Base-by-base conservation (phyloP, 2,329 filamentous ascomycete species). In the Beauveria pseudobassiana region DNA sequence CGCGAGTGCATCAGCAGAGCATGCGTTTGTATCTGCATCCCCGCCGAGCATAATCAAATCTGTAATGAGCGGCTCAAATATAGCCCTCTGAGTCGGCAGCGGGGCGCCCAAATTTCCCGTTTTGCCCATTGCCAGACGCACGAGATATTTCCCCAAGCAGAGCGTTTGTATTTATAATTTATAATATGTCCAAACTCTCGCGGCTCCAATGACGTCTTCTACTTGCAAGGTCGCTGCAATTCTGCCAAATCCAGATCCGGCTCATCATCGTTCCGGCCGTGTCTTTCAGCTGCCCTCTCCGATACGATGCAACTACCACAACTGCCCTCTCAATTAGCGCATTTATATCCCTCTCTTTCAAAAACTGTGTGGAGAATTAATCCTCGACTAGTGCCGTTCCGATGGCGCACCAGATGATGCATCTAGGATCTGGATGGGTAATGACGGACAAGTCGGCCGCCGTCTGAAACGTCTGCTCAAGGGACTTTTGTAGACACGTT, bases 11-110 rank as follows among this genome's bases (percentile, higher is more conserved):
- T 80, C 80, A 0, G 80, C 80, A 59, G 79, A 80, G 50, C 78
- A 81, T 7, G 79, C 80, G 63, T 83, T 83, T 0, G 81, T 83
- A 63, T 83, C 81, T 3, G 80, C 79, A 63, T 83, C 81, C 0
- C 81, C 2, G 26, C 78, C 81, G 42, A 76, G 72, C 78, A 82
- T 80, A 42, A 79, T 75, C 16, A 83, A 59, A 59, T 59, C 56
- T 42, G 76, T 78, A 14, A 82, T 78, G 12, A 80, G 69, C 6
- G 73, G 68, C 67, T 83, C 79, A 63, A 83, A 82, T 3, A 74
- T 54, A 1, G 62, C 24, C 5, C 64, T 66, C 22, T 70, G 1
- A 22, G 63, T 64, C 9, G 61, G 38, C 4, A 72, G 30, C 5
- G 63, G 56, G 1, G 62, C 59, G 8, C 60, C 45, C 5, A 64